These are phyloP conservation scores for Flaveria ramosissima DNA, from an alignment of 129 eudicot species.

Conservation along the genomic window DNA sequence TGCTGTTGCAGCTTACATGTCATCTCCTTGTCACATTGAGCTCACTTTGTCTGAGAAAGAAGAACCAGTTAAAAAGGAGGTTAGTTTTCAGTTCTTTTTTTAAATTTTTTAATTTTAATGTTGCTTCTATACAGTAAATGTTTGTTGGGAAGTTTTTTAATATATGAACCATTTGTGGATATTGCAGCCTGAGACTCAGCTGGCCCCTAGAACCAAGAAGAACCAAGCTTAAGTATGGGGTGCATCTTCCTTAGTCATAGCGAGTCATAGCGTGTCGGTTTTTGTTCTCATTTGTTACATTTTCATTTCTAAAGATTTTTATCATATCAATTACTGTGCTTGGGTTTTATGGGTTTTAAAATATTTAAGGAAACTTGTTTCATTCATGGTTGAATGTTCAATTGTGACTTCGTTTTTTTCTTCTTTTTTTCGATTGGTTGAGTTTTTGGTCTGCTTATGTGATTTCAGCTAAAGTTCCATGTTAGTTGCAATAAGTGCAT, in stretches of 20 bases:
- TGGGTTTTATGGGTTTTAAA: neutral
- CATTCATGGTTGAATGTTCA: neutral
- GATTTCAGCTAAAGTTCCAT: too few relatives aligned
- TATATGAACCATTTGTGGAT: neutral
- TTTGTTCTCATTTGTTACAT: conserved; percentile 5
- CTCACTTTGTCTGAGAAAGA: conserved; percentile 44
- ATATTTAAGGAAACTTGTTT: conserved; percentile 5
- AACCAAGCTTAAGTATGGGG: conserved; percentile 38
- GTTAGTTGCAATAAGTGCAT: too few relatives aligned
- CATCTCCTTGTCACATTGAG: conserved; percentile 47
- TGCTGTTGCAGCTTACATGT: conserved; percentile 37
- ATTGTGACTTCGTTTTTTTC: neutral
- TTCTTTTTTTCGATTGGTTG: neutral
- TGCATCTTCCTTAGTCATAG: conserved; percentile 7
- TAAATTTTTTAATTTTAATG: neutral
- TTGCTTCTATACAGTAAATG: neutral
- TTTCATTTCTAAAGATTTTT: neutral
- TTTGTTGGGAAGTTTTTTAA: neutral
- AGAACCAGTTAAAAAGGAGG: conserved; percentile 44
- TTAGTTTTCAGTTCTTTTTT: neutral
- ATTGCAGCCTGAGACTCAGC: conserved; percentile 53
- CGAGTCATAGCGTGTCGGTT: conserved; percentile 1
- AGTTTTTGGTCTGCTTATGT: neutral
- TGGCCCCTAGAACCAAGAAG: conserved; percentile 55
- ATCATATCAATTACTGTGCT: neutral